Evolutionary conservation across 1,139 yeast species (phyloP), one percentile per base, ranked within the genome.

Genomic region (Magnusiomyces suaveolens): DNA sequence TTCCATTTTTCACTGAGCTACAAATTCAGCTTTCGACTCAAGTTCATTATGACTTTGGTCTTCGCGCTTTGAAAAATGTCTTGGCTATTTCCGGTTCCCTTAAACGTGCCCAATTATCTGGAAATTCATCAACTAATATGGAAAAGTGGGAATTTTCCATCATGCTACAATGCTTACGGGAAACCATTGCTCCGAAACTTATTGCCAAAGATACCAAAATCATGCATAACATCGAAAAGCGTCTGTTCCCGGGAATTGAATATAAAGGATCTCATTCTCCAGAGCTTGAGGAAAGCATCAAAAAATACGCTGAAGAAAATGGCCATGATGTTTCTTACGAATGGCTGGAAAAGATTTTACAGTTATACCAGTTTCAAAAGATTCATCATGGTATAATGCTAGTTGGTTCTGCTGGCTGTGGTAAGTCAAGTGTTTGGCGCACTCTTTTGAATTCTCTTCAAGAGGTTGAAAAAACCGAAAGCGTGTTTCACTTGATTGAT

Each of bases 21-120:
- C 65, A 67, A 3, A 24, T 33, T 0, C 52, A 59, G 0, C 68
- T 81, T 12, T 75, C 87, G 0, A 41, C 60, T 0, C 96, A 88
- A 64, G 64, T 70, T 1, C 97, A 90, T 66, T 92, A 92, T 63
- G 97, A 92, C 63, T 92, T 92, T 75, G 96, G 97, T 0, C 72
- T 90, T 46, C 75, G 97, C 57, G 83, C 96, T 0, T 68, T 90
- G 55, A 90, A 89, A 64, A 75, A 81, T 48, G 80, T 84, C 0
- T 68, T 90, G 46, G 68, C 74, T 2, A 75, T 77, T 55, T 82
- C 90, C 62, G 90, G 92, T 0, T 62, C 66, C 18, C 65, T 80
- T 2, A 75, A 73, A 57, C 65, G 80, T 51, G 43, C 52, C 12
- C 51, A 52, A 18, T 29, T 57, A 2, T 52, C 46, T 16, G 41